A percentile compares a stretch with the other conserved stretches of the same genome.
Conservation (phyloP, 73 alveolate genomes). For the Stentor roeselii region DNA sequence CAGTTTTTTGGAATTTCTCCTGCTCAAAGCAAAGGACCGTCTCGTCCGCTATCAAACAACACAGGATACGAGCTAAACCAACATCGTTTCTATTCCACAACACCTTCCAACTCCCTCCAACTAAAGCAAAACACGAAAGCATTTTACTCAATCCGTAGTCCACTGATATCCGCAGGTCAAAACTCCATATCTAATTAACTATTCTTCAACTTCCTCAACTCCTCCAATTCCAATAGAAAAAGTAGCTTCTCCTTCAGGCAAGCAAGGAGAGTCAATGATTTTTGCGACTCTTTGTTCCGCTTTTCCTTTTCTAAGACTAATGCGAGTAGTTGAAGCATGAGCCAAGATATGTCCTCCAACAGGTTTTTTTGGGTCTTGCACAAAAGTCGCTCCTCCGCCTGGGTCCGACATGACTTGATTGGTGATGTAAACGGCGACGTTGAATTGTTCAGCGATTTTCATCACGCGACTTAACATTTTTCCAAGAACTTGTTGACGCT, state of each 20-base stretch:
- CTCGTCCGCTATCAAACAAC: neutral
- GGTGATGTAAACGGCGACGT: constrained; percentile 84
- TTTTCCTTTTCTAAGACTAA: constrained; percentile 88
- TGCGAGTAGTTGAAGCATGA: constrained; percentile 93
- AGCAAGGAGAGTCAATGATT: constrained; percentile 96
- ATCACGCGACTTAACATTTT: constrained; percentile 76
- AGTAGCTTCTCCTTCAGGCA: constrained; percentile 96
- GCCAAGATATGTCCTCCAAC: constrained; percentile 98
- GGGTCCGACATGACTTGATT: constrained; percentile 98
- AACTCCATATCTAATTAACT: neutral
- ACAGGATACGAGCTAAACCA: neutral
- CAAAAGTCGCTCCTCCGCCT: constrained; percentile 67
- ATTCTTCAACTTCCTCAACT: constrained; percentile 65
- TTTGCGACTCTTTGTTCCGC: constrained; percentile 94
- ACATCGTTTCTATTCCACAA: neutral
- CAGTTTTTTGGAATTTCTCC: neutral
- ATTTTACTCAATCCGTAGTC: neutral
- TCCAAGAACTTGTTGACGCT: constrained; percentile 86
- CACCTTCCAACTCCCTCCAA: neutral
- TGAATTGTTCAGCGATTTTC: constrained; percentile 82
- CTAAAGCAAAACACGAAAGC: neutral
- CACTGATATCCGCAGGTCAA: neutral
- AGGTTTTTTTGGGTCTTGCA: constrained; percentile 94
- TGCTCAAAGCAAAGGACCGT: neutral
- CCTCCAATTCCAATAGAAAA: constrained; percentile 79